These are phyloP conservation scores for Pugionium dolabratum DNA, from an alignment of 345 rosid genomes.

Conservation along the genomic window DNA sequence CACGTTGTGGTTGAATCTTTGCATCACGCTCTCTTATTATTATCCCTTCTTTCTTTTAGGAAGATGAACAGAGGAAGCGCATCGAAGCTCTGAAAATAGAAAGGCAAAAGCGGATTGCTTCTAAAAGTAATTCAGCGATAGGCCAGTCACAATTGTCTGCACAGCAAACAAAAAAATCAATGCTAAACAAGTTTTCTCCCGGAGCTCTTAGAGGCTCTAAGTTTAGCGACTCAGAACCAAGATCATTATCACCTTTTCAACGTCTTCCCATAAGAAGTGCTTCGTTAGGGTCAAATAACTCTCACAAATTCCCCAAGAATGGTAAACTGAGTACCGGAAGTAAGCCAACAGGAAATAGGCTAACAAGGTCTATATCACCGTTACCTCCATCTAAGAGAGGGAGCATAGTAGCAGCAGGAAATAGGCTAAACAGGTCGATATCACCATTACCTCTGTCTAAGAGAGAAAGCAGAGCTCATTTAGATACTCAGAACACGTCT, in stretches of 20 bases:
- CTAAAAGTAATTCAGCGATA: conserved; percentile 57
- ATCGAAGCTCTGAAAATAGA: conserved; percentile 73
- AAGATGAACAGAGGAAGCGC: conserved; percentile 73
- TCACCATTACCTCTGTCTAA: conserved; percentile 64
- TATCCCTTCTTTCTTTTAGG: conserved; percentile 47
- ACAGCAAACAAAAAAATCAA: conserved; percentile 55
- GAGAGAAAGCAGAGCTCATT: conserved; percentile 51
- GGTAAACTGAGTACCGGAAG: conserved; percentile 53
- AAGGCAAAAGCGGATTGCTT: conserved; percentile 90
- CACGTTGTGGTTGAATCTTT: neutral
- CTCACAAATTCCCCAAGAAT: conserved; percentile 54
- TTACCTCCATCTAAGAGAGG: conserved; percentile 58
- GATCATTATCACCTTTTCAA: conserved; percentile 69
- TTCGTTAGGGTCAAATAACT: conserved; percentile 55
- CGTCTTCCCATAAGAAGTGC: conserved; percentile 51
- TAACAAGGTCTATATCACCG: conserved; percentile 54
- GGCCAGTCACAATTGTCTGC: conserved; percentile 47
- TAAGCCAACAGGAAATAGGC: conserved; percentile 55
- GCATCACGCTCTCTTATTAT: conserved; percentile 2
- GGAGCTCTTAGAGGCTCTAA: conserved; percentile 68
- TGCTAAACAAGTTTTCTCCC: conserved; percentile 64
- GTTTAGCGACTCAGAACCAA: conserved; percentile 80
- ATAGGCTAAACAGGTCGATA: conserved; percentile 56
- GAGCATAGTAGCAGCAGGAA: conserved; percentile 46
- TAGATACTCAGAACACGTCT: conserved; percentile 53